A percentile compares a stretch with the other conserved stretches of the same genome.
These are phyloP conservation scores for Wickerhamiella musiphila DNA, from an alignment of 805 yeast genomes.

Conservation along the genomic window DNA sequence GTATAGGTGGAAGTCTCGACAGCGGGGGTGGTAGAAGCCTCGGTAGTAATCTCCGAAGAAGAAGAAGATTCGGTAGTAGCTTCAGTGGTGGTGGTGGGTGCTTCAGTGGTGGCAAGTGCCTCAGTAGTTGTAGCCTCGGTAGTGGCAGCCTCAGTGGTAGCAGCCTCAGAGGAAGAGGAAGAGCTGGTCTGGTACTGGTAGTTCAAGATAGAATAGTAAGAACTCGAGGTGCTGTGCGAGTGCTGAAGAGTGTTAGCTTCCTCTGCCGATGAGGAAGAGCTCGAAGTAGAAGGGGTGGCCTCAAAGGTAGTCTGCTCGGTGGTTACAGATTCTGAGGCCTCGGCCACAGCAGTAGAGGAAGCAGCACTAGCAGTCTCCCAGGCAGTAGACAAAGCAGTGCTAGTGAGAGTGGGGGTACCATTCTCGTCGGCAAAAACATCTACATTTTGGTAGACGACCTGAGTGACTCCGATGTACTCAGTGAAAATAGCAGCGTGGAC, in stretches of 20 bases:
- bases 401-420: conserved; percentile 13
- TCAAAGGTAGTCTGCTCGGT: conserved; percentile 2
- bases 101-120: conserved; percentile 2
- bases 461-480: conserved; percentile 10
- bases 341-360: background rate
- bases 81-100: conserved; percentile 2
- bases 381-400: background rate
- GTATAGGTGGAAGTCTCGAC: conserved; percentile 6
- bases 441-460: conserved; percentile 12
- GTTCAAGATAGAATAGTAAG: background rate
- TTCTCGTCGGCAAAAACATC: conserved; percentile 13
- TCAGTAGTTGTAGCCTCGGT: conserved; percentile 4
- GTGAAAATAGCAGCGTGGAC: conserved; percentile 14
- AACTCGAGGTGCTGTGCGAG: no score
- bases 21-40: conserved; percentile 6
- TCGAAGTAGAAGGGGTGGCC: background rate
- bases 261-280: background rate
- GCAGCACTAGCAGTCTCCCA: background rate
- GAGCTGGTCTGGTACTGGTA: background rate
- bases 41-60: conserved; percentile 3
- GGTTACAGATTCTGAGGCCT: background rate
- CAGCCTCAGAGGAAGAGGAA: background rate
- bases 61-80: conserved; percentile 4
- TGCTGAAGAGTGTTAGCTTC: background rate
- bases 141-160: conserved; percentile 7